Evolutionary conservation across 1,284 basidiomycete species (phyloP).

Genomic region (Cryptococcus depauperatus): DNA sequence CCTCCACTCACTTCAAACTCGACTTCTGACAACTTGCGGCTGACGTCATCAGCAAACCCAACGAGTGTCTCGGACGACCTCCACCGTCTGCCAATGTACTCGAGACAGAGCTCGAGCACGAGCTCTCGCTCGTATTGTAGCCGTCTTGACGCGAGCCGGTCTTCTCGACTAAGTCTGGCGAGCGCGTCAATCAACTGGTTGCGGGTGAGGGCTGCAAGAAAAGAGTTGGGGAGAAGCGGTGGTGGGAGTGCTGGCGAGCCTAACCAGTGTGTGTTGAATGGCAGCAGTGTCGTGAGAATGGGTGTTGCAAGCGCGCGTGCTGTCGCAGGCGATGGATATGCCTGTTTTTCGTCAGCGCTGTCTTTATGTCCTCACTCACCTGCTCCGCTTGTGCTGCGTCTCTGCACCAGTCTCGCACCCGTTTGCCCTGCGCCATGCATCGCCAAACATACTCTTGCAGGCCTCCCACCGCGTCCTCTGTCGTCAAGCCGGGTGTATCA

Average conservation of each 20-base stretch:
- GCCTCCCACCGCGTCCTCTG: constrained; percentile 7
- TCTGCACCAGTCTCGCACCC: constrained; percentile 22
- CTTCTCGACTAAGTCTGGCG: constrained; percentile 9
- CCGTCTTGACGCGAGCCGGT: constrained; percentile 1
- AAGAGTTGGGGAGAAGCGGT: constrained; percentile 11
- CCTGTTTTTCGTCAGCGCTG: background rate
- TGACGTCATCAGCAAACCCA: constrained; percentile 20
- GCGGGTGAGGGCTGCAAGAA: constrained; percentile 15
- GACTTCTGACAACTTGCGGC: constrained; percentile 26
- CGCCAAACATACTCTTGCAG: constrained; percentile 17
- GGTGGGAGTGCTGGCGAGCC: constrained; percentile 11
- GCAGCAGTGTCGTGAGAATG: constrained; percentile 15
- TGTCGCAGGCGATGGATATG: background rate
- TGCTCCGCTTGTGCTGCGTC: constrained; percentile 10
- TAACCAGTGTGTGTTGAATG: constrained; percentile 17
- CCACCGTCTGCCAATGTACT: constrained; percentile 31
- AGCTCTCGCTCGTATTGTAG: constrained; percentile 11
- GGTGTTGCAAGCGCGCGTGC: constrained; percentile 1
- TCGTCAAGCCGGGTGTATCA: background rate
- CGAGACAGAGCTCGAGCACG: constrained; percentile 25
- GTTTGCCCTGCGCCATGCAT: constrained; percentile 11
- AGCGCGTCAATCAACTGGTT: constrained; percentile 28
- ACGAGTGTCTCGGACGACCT: background rate
- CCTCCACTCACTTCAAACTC: constrained; percentile 30
- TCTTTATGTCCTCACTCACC: background rate